phyloP scores from a whole-genome alignment of 176 grass and related monocot species.

The Eleusine indica region DNA sequence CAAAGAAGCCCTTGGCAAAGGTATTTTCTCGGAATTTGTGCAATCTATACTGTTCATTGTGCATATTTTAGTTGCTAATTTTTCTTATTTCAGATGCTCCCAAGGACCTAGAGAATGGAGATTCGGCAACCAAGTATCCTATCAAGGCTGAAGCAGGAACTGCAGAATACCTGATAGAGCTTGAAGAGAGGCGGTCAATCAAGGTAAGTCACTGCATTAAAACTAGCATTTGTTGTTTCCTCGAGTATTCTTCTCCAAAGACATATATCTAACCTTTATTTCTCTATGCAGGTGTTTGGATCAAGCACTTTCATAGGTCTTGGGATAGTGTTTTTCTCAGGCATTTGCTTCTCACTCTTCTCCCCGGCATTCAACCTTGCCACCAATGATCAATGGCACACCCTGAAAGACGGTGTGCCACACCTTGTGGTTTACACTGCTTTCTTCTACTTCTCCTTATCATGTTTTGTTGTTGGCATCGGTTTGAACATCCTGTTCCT shows the following conservation, averaged over 20 bases:
- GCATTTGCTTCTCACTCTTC: conserved; percentile 92
- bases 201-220: conserved; percentile 51
- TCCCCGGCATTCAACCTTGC: conserved; percentile 95
- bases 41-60: not conserved
- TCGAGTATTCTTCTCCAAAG: not conserved
- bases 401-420: conserved; percentile 65
- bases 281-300: conserved; percentile 45
- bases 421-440: conserved; percentile 95
- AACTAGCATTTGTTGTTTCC: not conserved
- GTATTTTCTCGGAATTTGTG: conserved; percentile 27
- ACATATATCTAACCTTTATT: not conserved
- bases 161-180: conserved; percentile 73
- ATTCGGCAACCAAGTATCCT: conserved; percentile 30
- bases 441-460: conserved; percentile 99
- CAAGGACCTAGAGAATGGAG: conserved; percentile 68
- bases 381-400: conserved; percentile 93
- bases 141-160: conserved; percentile 83
- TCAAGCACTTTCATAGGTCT: conserved; percentile 76
- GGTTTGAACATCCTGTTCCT: conserved; percentile 86
- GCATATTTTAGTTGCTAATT: conserved; percentile 26
- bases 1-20: conserved; percentile 33
- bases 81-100: conserved; percentile 36
- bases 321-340: conserved; percentile 83
- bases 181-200: conserved; percentile 84
- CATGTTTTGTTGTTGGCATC: conserved; percentile 74